phyloP scores from a whole-genome alignment of 345 rosid genomes.

The Cardamine chenopodiifolia region DNA sequence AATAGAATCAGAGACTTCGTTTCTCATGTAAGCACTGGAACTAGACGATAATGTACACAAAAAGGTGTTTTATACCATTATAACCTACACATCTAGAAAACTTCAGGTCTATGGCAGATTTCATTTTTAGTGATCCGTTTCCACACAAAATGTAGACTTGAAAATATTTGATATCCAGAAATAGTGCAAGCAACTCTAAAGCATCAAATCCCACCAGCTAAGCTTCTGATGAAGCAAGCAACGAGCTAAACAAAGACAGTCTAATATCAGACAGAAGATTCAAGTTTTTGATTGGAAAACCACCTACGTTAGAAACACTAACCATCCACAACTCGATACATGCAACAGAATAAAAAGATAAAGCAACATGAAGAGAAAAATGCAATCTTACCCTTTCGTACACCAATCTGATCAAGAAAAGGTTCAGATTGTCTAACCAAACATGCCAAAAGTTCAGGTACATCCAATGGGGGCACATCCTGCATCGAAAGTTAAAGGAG shows the following conservation, averaged over 20 bases:
- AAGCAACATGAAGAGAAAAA: slow-evolving; percentile 15
- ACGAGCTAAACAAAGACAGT: slow-evolving; percentile 8
- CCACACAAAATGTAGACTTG: slow-evolving; percentile 4
- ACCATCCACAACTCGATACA: neutral
- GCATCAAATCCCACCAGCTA: slow-evolving; percentile 15
- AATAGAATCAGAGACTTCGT: slow-evolving; percentile 9
- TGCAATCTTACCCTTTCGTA: slow-evolving; percentile 61
- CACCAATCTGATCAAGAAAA: slow-evolving; percentile 89
- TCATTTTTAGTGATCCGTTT: slow-evolving; percentile 5
- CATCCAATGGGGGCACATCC: slow-evolving; percentile 89
- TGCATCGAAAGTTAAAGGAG: slow-evolving; percentile 28
- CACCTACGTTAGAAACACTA: slow-evolving; percentile 1
- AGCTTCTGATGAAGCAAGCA: slow-evolving; percentile 12
- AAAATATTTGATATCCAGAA: neutral
- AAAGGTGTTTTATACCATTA: slow-evolving; percentile 4
- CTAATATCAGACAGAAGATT: slow-evolving; percentile 11
- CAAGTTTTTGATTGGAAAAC: neutral
- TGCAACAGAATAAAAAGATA: slow-evolving; percentile 2
- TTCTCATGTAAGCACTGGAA: slow-evolving; percentile 5
- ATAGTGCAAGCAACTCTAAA: neutral
- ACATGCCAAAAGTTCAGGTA: slow-evolving; percentile 83
- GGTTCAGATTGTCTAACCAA: slow-evolving; percentile 91
- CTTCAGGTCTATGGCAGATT: neutral
- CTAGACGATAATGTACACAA: neutral
- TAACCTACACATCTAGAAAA: slow-evolving; percentile 4